phyloP scores from a whole-genome alignment of 2,329 filamentous ascomycete species.

The Aureobasidium lini region DNA sequence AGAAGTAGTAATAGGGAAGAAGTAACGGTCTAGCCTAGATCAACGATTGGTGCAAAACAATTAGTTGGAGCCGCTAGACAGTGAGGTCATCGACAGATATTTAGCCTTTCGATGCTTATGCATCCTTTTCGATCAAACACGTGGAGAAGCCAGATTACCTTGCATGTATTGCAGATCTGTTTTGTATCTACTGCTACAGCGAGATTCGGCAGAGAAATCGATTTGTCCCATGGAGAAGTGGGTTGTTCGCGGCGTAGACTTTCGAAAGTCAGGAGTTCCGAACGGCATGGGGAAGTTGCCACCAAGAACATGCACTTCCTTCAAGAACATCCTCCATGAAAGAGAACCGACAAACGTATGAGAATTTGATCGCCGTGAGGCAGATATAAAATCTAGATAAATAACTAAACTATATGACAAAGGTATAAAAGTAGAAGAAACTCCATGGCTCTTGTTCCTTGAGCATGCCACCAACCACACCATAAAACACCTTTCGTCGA shows the following conservation, averaged over 20 bases:
- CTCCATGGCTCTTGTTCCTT: background rate
- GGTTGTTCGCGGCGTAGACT: no score
- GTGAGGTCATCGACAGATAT: background rate
- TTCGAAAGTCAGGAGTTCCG: no score
- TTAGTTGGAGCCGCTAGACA: background rate
- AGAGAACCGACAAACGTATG: background rate
- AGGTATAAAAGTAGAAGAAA: background rate
- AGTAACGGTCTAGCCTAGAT: background rate
- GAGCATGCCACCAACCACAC: background rate
- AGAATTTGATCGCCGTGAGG: background rate
- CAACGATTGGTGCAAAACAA: background rate
- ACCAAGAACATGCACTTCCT: background rate
- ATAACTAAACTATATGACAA: background rate
- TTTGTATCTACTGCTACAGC: no score
- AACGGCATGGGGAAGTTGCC: background rate
- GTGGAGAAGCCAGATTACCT: background rate
- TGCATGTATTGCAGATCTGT: background rate
- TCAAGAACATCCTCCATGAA: no score
- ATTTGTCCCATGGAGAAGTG: no score
- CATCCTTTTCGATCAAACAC: background rate
- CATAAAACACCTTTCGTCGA: background rate
- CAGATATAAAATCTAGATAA: background rate
- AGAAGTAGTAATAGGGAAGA: background rate
- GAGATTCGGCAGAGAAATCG: no score
- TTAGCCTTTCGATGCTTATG: background rate